phyloP scores from a whole-genome alignment of 2,329 filamentous ascomycete species.

The Alternaria longipes region DNA sequence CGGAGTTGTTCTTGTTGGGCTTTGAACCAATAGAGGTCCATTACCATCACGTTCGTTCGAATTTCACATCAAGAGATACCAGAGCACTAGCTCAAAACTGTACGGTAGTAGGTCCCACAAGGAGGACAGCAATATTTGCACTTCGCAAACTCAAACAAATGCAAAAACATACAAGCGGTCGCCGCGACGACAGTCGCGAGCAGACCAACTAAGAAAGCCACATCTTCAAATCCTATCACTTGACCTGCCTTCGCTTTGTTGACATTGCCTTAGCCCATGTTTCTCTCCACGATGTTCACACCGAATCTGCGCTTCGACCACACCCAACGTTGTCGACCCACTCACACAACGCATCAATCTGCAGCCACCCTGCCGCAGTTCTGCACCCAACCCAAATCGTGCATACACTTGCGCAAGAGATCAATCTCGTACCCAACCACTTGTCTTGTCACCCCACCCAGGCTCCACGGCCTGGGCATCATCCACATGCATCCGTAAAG shows the following conservation, averaged over 20 bases:
- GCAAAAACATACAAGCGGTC: slow-evolving; percentile 24
- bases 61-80: slow-evolving; percentile 48
- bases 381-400: slow-evolving; percentile 25
- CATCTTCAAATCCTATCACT: background rate
- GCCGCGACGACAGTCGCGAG: slow-evolving; percentile 19
- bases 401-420: slow-evolving; percentile 23
- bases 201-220: slow-evolving; percentile 16
- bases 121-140: slow-evolving; percentile 28
- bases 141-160: slow-evolving; percentile 23
- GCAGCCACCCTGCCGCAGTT: slow-evolving; percentile 23
- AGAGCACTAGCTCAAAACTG: slow-evolving; percentile 48
- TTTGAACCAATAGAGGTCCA: slow-evolving; percentile 19
- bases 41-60: slow-evolving; percentile 39
- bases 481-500: slow-evolving; percentile 21
- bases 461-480: slow-evolving; percentile 20
- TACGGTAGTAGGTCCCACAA: slow-evolving; percentile 42
- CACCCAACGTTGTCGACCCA: slow-evolving; percentile 24
- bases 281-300: slow-evolving; percentile 3
- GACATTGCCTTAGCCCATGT: background rate
- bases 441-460: slow-evolving; percentile 16
- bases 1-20: slow-evolving; percentile 28
- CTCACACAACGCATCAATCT: slow-evolving; percentile 27
- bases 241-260: background rate
- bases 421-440: slow-evolving; percentile 28
- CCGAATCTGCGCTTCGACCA: slow-evolving; percentile 1